Evolutionary conservation across 805 yeast species (phyloP).

Genomic region (Wickerhamiella vanderwaltii): DNA sequence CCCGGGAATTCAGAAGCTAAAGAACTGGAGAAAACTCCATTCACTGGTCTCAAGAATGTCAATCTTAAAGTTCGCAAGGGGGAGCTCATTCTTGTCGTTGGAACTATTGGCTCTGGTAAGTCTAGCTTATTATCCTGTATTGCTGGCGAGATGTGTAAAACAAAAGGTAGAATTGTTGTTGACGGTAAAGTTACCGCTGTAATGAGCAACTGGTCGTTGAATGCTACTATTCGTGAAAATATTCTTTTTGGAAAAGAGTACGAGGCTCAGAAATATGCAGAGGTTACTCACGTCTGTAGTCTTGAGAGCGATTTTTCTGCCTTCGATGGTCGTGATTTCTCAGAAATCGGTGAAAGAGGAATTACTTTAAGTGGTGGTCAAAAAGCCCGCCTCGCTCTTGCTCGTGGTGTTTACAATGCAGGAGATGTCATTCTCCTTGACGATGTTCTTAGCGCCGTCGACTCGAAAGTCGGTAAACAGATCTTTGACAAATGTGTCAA

Average conservation of each 20-base stretch:
- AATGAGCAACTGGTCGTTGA: constrained; percentile 77
- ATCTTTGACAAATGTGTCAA: constrained; percentile 58
- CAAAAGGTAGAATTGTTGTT: constrained; percentile 39
- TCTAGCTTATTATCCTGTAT: constrained; percentile 59
- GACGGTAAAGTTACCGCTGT: constrained; percentile 44
- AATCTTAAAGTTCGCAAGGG: constrained; percentile 44
- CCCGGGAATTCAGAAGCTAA: constrained; percentile 25
- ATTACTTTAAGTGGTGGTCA: constrained; percentile 85
- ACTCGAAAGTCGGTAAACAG: constrained; percentile 74
- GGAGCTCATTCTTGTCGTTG: constrained; percentile 66
- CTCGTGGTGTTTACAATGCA: constrained; percentile 65
- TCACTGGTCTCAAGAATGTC: constrained; percentile 39
- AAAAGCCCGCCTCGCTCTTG: constrained; percentile 73
- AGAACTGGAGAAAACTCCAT: no score
- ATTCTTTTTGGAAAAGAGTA: constrained; percentile 54
- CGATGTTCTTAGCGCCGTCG: constrained; percentile 80
- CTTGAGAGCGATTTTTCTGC: constrained; percentile 51
- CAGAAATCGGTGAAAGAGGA: constrained; percentile 80
- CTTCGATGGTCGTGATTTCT: constrained; percentile 56
- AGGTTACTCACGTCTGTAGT: constrained; percentile 52
- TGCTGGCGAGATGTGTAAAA: constrained; percentile 55
- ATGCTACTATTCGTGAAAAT: constrained; percentile 63
- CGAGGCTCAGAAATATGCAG: constrained; percentile 39
- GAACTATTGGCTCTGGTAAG: constrained; percentile 78
- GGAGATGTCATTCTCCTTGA: constrained; percentile 59